Conservation (phyloP, 1,139 yeast genomes). For the Suhomyces anneliseae region DNA sequence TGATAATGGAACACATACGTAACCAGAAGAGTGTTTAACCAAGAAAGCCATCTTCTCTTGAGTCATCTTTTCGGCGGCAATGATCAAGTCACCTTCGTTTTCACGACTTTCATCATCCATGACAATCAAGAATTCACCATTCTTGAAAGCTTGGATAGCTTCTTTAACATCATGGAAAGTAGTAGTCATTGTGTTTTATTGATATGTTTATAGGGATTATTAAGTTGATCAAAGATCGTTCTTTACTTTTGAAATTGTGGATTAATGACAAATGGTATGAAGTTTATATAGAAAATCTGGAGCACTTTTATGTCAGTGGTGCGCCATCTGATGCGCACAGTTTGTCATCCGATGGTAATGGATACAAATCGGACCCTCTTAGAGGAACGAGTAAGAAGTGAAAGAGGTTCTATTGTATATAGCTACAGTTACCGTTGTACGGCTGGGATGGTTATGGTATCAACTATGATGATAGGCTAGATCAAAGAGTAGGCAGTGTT, state of each 20-base stretch:
- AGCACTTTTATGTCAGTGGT: background rate
- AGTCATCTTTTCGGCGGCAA: conserved; percentile 81
- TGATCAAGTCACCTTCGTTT: conserved; percentile 95
- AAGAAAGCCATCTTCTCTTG: conserved; percentile 92
- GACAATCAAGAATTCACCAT: conserved; percentile 88
- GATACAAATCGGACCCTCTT: background rate
- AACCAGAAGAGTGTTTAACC: conserved; percentile 87
- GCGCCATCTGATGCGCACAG: background rate
- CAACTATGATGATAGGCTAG: too few relatives aligned
- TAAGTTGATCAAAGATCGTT: too few relatives aligned
- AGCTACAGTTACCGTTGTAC: too few relatives aligned
- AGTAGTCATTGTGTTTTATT: background rate
- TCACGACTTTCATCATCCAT: conserved; percentile 96
- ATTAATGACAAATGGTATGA: background rate
- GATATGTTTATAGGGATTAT: too few relatives aligned
- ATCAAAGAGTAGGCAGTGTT: too few relatives aligned
- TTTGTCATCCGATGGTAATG: background rate
- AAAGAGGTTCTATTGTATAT: too few relatives aligned
- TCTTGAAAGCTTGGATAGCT: conserved; percentile 76
- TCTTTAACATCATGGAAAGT: conserved; percentile 37
- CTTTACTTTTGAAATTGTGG: too few relatives aligned
- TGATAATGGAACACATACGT: conserved; percentile 88
- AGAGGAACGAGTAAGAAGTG: too few relatives aligned
- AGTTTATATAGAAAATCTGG: background rate
- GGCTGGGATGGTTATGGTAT: too few relatives aligned